These are phyloP conservation scores for Chalciporus sphaerocephalus DNA, from an alignment of 768 basidiomycete species.

Conservation along the genomic window DNA sequence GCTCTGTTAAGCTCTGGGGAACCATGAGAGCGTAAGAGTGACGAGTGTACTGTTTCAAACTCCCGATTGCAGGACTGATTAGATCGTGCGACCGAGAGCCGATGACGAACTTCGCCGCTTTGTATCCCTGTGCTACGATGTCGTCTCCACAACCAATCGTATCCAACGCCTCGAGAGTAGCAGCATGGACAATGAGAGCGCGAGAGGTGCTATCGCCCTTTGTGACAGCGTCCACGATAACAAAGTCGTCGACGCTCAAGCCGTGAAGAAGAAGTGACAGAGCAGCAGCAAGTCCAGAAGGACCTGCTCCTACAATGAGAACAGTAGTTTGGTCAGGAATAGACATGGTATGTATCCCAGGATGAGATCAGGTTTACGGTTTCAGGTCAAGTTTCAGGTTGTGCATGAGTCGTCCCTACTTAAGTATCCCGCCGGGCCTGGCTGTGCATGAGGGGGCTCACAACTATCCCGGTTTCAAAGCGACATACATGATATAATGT, in stretches of 20 bases:
- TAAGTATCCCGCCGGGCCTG: no score
- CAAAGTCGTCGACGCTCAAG: constrained; percentile 38
- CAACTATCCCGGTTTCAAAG: no score
- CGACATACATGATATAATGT: no score
- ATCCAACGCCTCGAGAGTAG: constrained; percentile 52
- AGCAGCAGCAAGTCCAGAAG: constrained; percentile 46
- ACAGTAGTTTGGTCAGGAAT: constrained; percentile 37
- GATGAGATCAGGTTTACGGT: no score
- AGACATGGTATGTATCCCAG: no score
- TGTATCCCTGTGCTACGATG: constrained; percentile 35
- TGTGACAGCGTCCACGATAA: constrained; percentile 40
- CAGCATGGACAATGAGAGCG: constrained; percentile 46
- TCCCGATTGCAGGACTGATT: constrained; percentile 30
- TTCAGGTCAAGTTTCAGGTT: no score
- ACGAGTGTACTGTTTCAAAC: constrained; percentile 37
- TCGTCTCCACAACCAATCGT: constrained; percentile 38
- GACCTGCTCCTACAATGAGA: constrained; percentile 51
- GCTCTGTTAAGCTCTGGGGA: constrained; percentile 46
- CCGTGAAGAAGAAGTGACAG: constrained; percentile 43
- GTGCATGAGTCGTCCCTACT: no score
- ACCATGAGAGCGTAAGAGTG: constrained; percentile 41
- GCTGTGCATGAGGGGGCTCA: no score
- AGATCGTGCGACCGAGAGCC: constrained; percentile 32
- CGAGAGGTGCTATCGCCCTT: constrained; percentile 41
- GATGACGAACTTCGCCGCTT: constrained; percentile 23